phyloP scores from a whole-genome alignment of 805 yeast genomes.

The Candida lessepsii region DNA sequence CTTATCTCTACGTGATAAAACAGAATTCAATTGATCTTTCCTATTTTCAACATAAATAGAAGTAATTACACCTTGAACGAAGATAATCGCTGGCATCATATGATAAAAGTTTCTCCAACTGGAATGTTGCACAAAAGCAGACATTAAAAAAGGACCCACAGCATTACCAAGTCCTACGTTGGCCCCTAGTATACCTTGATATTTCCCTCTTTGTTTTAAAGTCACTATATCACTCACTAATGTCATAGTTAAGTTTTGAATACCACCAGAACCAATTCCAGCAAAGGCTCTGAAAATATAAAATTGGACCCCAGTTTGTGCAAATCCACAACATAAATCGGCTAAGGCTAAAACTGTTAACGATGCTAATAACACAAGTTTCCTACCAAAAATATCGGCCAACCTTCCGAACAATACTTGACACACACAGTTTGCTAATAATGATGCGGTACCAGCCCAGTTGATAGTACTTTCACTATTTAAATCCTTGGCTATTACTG shows the following conservation, averaged over 20 bases:
- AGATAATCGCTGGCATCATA: constrained; percentile 43
- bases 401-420: constrained; percentile 74
- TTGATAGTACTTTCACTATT: constrained; percentile 45
- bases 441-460: constrained; percentile 74
- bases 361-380: constrained; percentile 42
- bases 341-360: constrained; percentile 46
- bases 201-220: constrained; percentile 50
- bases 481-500: constrained; percentile 43
- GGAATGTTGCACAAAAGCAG: constrained; percentile 42
- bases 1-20: constrained; percentile 35
- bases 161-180: constrained; percentile 50
- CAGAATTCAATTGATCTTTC: constrained; percentile 21
- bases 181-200: constrained; percentile 53
- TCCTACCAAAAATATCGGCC: constrained; percentile 63
- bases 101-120: constrained; percentile 56
- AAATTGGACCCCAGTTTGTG: constrained; percentile 43
- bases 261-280: constrained; percentile 61
- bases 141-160: constrained; percentile 55
- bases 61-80: constrained; percentile 26
- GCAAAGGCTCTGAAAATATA: constrained; percentile 53
- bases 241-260: constrained; percentile 49
- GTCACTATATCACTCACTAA: constrained; percentile 57
- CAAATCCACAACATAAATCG: constrained; percentile 44
- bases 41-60: constrained; percentile 32
- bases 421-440: constrained; percentile 68